Evolutionary conservation across 2,329 filamentous ascomycete genomes (phyloP).

Genomic region (Anthostomella pinea): DNA sequence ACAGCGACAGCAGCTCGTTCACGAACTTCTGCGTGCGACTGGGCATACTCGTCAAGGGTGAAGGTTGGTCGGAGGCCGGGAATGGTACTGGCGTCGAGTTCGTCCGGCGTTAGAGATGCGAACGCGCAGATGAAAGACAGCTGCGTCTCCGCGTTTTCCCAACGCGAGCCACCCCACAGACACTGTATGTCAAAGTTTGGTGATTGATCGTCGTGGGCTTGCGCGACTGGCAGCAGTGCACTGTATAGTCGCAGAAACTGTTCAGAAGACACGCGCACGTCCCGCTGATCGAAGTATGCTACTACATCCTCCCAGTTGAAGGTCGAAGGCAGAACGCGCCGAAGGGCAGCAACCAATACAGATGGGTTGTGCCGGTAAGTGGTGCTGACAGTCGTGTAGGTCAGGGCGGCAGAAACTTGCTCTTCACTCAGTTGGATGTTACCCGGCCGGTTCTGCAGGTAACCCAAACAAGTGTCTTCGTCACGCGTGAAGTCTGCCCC

Average conservation of each 20-base stretch:
- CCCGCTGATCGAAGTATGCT: constrained; percentile 74
- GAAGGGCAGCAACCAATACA: constrained; percentile 59
- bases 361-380: constrained; percentile 51
- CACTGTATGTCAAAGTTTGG: constrained; percentile 74
- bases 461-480: constrained; percentile 60
- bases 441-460: constrained; percentile 51
- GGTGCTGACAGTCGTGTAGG: constrained; percentile 61
- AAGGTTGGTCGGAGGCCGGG: constrained; percentile 79
- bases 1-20: constrained; percentile 61
- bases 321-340: constrained; percentile 58
- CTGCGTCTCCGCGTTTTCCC: constrained; percentile 83
- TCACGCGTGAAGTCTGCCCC: constrained; percentile 75
- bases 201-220: constrained; percentile 48
- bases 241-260: constrained; percentile 83
- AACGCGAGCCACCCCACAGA: constrained; percentile 79
- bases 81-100: constrained; percentile 81
- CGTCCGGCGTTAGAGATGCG: constrained; percentile 68
- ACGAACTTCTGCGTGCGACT: constrained; percentile 47
- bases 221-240: constrained; percentile 70
- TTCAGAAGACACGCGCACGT: constrained; percentile 69
- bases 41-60: constrained; percentile 54
- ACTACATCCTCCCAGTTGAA: constrained; percentile 73
- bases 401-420: constrained; percentile 76
- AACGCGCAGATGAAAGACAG: constrained; percentile 92
- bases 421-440: constrained; percentile 70